A percentile compares a stretch with the other conserved stretches of the same genome.
Evolutionary conservation across 352 stramenopile species (phyloP).

Genomic region (Phytophthora sp.): DNA sequence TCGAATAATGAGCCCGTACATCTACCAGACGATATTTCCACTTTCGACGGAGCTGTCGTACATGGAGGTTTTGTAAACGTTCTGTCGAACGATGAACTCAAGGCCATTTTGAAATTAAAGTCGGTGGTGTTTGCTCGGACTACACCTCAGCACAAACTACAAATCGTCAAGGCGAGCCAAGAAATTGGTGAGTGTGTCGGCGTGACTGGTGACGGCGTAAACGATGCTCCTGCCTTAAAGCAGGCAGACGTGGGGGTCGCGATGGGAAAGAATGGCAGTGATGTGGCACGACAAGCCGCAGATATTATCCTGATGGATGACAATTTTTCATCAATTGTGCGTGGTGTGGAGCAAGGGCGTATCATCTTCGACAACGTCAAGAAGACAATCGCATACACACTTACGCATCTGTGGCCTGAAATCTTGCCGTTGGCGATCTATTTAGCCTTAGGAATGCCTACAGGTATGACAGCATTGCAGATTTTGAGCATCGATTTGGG

Average conservation of each 20-base stretch:
- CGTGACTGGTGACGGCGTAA: constrained; percentile 81
- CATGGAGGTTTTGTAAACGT: constrained; percentile 41
- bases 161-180: constrained; percentile 30
- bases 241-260: constrained; percentile 95
- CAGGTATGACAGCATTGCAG: constrained; percentile 86
- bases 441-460: constrained; percentile 81
- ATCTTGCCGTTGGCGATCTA: constrained; percentile 66
- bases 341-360: constrained; percentile 53
- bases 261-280: constrained; percentile 95
- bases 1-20: neutral
- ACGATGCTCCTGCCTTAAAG: constrained; percentile 68
- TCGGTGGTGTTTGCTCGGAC: constrained; percentile 95
- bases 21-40: constrained; percentile 32
- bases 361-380: constrained; percentile 91
- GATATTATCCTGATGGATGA: constrained; percentile 97
- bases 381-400: constrained; percentile 92
- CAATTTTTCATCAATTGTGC: constrained; percentile 95
- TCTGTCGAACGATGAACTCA: constrained; percentile 37
- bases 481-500: constrained; percentile 91
- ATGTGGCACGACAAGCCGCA: constrained; percentile 90
- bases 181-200: constrained; percentile 53
- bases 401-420: constrained; percentile 90
- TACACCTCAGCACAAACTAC: constrained; percentile 48
- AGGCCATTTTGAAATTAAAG: constrained; percentile 34
- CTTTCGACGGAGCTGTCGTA: constrained; percentile 70